phyloP scores from a whole-genome alignment of 371 early-diverging fungal genomes.

The Conidiobolus incongruus region DNA sequence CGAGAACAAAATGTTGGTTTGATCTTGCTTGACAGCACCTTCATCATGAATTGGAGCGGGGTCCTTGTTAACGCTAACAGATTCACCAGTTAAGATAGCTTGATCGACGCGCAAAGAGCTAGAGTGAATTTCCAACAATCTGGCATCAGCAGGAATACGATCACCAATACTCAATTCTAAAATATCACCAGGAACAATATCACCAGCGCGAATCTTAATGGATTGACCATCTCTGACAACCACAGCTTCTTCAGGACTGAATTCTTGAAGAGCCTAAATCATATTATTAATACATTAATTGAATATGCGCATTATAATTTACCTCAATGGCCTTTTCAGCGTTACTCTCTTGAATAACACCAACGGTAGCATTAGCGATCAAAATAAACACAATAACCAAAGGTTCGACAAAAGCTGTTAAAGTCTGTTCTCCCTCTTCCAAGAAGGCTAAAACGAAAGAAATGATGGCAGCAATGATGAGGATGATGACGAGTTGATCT shows the following conservation, averaged over 20 bases:
- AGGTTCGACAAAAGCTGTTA: constrained; percentile 90
- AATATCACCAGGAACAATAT: constrained; percentile 93
- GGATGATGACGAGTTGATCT: constrained; percentile 90
- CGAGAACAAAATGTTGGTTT: constrained; percentile 80
- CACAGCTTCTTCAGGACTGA: constrained; percentile 85
- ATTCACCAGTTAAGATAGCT: constrained; percentile 91
- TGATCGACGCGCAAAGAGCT: constrained; percentile 83
- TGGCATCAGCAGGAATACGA: constrained; percentile 88
- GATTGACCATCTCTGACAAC: constrained; percentile 57
- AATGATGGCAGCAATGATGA: constrained; percentile 72
- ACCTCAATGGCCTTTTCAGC: constrained; percentile 93
- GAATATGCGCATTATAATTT: neutral
- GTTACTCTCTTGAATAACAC: constrained; percentile 86
- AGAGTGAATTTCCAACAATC: constrained; percentile 50
- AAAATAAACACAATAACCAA: constrained; percentile 87
- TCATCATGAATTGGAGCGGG: constrained; percentile 27
- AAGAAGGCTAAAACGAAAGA: constrained; percentile 82
- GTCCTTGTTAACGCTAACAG: constrained; percentile 74
- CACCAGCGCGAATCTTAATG: constrained; percentile 40
- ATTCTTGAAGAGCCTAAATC: constrained; percentile 62
- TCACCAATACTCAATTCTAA: constrained; percentile 78
- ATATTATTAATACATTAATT: neutral
- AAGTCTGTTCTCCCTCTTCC: constrained; percentile 35
- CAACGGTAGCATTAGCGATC: constrained; percentile 92
- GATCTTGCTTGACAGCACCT: constrained; percentile 84